A percentile compares a stretch with the other conserved stretches of the same genome.
These are phyloP conservation scores for Grifola frondosa DNA, from an alignment of 1,284 basidiomycete species.

Conservation along the genomic window DNA sequence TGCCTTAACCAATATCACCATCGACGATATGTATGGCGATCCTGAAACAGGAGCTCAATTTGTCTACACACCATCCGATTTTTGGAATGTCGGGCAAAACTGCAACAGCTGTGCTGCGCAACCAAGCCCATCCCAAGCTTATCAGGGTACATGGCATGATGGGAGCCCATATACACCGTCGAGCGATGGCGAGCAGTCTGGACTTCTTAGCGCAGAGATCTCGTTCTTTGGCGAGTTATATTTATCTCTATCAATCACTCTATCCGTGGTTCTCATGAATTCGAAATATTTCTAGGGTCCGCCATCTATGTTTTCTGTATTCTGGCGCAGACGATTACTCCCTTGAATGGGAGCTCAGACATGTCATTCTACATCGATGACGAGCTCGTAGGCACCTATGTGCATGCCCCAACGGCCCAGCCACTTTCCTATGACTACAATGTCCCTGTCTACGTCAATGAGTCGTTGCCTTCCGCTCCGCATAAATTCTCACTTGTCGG, in stretches of 20 bases:
- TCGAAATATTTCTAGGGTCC: too few species aligned
- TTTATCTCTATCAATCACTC: too few species aligned
- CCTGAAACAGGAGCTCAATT: background rate
- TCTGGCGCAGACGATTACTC: constrained; percentile 4
- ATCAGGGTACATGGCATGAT: constrained; percentile 9
- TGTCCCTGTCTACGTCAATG: constrained; percentile 34
- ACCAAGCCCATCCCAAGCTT: background rate
- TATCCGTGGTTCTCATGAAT: too few species aligned
- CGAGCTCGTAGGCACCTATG: background rate
- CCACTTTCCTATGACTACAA: too few species aligned
- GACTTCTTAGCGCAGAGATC: background rate
- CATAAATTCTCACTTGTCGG: constrained; percentile 21
- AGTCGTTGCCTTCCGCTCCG: constrained; percentile 19
- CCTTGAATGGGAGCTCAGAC: constrained; percentile 7
- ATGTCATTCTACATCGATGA: constrained; percentile 12
- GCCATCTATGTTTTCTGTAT: constrained; percentile 15
- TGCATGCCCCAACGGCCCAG: too few species aligned
- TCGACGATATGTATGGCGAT: constrained; percentile 8
- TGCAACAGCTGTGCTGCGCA: constrained; percentile 1
- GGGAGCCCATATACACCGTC: background rate
- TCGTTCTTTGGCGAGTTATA: too few species aligned
- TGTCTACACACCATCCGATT: background rate
- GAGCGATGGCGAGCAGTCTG: background rate
- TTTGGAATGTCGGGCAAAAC: background rate
- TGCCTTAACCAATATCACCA: constrained; percentile 6